Evolutionary conservation across 345 rosid genomes (phyloP), one percentile per base, ranked within the genome.

Genomic region (Psidium friedrichsthalianum): DNA sequence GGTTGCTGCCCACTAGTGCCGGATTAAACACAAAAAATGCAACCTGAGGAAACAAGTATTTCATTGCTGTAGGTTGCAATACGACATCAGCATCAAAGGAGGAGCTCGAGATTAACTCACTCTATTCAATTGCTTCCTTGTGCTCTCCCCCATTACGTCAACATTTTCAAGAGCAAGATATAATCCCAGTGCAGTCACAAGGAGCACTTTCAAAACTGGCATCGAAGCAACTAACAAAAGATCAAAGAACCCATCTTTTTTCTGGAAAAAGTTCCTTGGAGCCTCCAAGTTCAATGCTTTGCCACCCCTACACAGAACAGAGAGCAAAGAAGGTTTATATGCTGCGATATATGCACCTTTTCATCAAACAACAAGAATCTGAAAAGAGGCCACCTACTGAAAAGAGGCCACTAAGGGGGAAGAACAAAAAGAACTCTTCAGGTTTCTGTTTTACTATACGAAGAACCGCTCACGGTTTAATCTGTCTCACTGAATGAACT

Each of bases 21-120:
- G 94, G 94, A 88, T 82, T 88, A 84, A 90, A 88, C 83, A 91
- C 93, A 16, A 74, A 88, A 64, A 91, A 91, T 4, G 87, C 90
- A 47, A 90, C 82, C 93, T 91, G 89, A 69, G 25, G 44, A 84
- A 29, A 55, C 32, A 24, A 6, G 24, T 10, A 56, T 18, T 11
- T 36, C 27, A 36, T 32, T 18, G 27, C 29, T 21, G 21, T 82
- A 22, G 82, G 15, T 12, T 29, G 20, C 21, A 42, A 32, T 20
- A 27, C 18, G 74, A 49, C 16, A 15, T 32, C 15, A 86, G 47
- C 22, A 15, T 40, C 57, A 58, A 27, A 42, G 51, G 25, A n/a
- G 51, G n/a, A 25, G 29, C 54, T 40, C 6, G 11, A 29, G 74
- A 3, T 21, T 15, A 3, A 57, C 91, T 69, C 76, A 89, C 94